Evolutionary conservation across 768 basidiomycete genomes (phyloP).

Genomic region (Holtermannia corniformis): DNA sequence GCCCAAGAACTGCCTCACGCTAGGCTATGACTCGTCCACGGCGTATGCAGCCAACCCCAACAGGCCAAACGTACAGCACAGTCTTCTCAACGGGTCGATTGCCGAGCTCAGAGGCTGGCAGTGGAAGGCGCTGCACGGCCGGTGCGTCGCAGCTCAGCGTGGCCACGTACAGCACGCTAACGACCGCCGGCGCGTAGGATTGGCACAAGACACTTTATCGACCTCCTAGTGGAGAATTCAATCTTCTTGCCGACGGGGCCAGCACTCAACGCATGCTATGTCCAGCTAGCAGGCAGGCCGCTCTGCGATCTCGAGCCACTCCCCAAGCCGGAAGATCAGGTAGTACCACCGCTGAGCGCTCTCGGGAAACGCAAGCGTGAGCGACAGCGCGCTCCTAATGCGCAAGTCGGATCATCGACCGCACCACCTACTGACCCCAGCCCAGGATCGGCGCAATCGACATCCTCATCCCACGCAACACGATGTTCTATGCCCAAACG

Average conservation of each 20-base stretch:
- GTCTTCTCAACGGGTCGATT: constrained; percentile 27
- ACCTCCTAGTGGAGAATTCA: constrained; percentile 65
- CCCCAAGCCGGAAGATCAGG: too few species aligned
- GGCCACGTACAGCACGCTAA: too few species aligned
- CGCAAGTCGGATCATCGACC: too few species aligned
- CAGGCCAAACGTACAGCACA: constrained; percentile 28
- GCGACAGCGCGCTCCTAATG: too few species aligned
- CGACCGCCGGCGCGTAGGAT: constrained; percentile 54
- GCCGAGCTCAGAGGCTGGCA: constrained; percentile 13
- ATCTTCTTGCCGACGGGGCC: constrained; percentile 62
- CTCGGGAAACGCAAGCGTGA: too few species aligned
- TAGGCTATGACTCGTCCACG: not conserved
- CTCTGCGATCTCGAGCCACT: constrained; percentile 45
- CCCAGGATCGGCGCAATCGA: too few species aligned
- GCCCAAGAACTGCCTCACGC: not conserved
- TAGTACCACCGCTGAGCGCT: too few species aligned
- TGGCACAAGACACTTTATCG: constrained; percentile 65
- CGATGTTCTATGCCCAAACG: constrained; percentile 33
- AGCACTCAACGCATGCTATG: constrained; percentile 59
- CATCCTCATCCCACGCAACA: constrained; percentile 23
- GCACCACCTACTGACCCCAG: too few species aligned
- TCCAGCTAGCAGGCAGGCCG: constrained; percentile 70
- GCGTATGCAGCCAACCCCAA: constrained; percentile 17
- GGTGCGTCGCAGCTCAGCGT: too few species aligned
- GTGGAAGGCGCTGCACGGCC: constrained; percentile 24